Evolutionary conservation across 305 asterid species (phyloP).

Genomic region (Solanum aculeatissimum): DNA sequence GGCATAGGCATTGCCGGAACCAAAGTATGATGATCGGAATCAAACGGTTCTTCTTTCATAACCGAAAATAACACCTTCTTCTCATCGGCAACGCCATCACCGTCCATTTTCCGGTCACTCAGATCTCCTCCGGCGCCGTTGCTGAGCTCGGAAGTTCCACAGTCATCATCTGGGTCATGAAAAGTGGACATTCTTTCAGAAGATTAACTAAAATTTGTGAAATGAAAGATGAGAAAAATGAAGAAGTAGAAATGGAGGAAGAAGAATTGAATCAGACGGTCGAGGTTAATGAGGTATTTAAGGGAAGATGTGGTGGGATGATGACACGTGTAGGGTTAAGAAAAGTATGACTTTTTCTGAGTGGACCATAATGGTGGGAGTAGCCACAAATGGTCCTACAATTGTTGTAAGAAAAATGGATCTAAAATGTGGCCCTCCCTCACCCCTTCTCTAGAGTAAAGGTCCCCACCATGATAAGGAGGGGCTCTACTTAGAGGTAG

Average conservation of each 20-base stretch:
- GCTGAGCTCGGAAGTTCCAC: conserved; percentile 1
- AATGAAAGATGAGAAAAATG: background rate
- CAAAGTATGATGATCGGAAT: background rate
- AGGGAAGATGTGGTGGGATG: background rate
- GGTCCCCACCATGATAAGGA: background rate
- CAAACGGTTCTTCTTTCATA: background rate
- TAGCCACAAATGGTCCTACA: conserved; percentile 1
- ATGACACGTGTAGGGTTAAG: background rate
- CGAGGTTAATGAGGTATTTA: background rate
- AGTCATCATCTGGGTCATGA: conserved; percentile 1
- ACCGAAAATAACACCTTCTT: background rate
- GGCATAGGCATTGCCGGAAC: background rate
- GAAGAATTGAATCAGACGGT: background rate
- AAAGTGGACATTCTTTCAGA: background rate
- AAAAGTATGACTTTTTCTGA: background rate
- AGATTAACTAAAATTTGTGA: background rate
- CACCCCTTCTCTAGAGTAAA: background rate
- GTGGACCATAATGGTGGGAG: background rate
- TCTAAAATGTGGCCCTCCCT: background rate
- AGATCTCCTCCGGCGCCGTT: background rate
- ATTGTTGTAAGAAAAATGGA: background rate
- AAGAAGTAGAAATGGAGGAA: background rate
- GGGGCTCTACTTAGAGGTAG: background rate
- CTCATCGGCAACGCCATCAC: background rate
- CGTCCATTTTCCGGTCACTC: background rate